Evolutionary conservation across 1,284 basidiomycete genomes (phyloP), one percentile per base, ranked within the genome.

Genomic region (Wolfiporia cocos): DNA sequence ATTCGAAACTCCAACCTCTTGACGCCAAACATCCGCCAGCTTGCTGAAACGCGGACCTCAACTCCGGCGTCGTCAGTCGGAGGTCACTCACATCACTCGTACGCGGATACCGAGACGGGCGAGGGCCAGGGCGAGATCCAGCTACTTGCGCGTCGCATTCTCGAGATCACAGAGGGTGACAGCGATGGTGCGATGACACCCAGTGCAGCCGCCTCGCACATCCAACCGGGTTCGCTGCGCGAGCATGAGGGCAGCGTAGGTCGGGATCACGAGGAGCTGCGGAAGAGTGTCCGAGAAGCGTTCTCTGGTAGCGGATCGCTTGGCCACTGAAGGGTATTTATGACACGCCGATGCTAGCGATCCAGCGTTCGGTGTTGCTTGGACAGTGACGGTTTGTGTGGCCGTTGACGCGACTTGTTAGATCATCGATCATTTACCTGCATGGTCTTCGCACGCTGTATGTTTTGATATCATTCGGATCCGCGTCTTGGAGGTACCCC

Each of bases 81-180:
- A 32, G 65, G 83, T 20, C 80, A 71, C 17, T 86, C 85, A 26
- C 84, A 85, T 53, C 74, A 84, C 55, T 80, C 86, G 43, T 78
- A 89, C 51, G 80, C 81, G 45, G 88, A 92, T 40, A 89, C 87
- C 12, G 90, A 93, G 34, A 79, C 77, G 6, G 84, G 79, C 18
- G 81, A 89, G 37, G 90, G 89, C 7, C 85, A 86, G 48, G 81
- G 85, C 38, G 91, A 96, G 68, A 96, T 97, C 51, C 85, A 90
- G 50, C 69, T 85, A 34, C 75, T 96, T 38, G 85, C 87, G 14
- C 73, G 85, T 42, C 78, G 90, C 52, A 95, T 95, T 46, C 64
- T 94, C 44, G 90, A 92, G 52, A 78, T 92, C 52, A 81, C 89
- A 9, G 90, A 92, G 33, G 76, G 74, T 18, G 86, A 87, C 33